Evolutionary conservation across 2,329 filamentous ascomycete species (phyloP), one percentile per base, ranked within the genome.

Genomic region (Fusarium anguioides): DNA sequence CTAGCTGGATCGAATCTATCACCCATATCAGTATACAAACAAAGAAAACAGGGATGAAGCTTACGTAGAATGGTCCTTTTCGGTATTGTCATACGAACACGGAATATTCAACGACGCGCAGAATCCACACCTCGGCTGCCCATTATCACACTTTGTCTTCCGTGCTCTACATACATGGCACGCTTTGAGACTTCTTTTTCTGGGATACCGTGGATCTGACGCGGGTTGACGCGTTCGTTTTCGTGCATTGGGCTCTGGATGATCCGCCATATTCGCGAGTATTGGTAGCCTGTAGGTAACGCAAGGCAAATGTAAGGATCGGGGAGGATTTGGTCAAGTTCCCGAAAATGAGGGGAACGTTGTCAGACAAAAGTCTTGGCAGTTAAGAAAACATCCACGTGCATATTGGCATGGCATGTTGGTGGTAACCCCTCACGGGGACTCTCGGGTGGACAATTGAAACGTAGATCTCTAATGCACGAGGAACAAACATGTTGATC

Each of bases 81-180:
- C 68, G 1, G 65, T 54, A 23, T 62, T 66, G 15, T 74, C 72
- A n/a, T 78, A 79, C 6, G 72, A 75, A 62, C 77, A 79, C 11
- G 72, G 63, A 12, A 76, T 77, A 20, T 72, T 72, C 27, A 76
- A 64, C 15, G 73, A 74, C 17, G 70, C 68, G 57, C 77, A 79
- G 39, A 78, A 79, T 10, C 77, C 77, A 54, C 77, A 79, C 0
- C 73, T 73, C 4, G 77, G 78, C 37, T 75, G 74, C 9, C 72
- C 71, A 52, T 79, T 79, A 54, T 79, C 78, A 62, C 78, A 79
- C 49, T 79, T 79, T 21, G 76, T 79, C 60, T 78, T 77, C 11
- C 77, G 65, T 7, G 73, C 72, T 3, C 78, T 75, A 68, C 78
- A 79, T 3, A 77, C 74, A 53, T 77, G 73, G 29, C 78, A 80